These are phyloP conservation scores for Cryptococcus sp. DNA, from an alignment of 1,284 basidiomycete species.

Conservation along the genomic window DNA sequence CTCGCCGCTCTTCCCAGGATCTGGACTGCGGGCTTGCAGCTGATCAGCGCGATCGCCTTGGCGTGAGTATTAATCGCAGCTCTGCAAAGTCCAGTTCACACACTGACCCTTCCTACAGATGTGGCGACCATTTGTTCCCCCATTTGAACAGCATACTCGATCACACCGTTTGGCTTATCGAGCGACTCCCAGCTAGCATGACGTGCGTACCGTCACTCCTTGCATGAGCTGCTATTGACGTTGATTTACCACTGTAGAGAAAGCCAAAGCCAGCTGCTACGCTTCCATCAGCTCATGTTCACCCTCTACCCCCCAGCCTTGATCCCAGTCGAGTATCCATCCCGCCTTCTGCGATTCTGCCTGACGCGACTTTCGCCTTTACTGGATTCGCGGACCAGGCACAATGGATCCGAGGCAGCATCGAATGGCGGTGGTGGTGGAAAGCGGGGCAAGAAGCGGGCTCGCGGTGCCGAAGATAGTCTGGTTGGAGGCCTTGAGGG, in stretches of 20 bases:
- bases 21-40: slow-evolving; percentile 41
- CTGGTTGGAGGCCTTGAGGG: slow-evolving; percentile 63
- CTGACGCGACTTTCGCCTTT: slow-evolving; percentile 34
- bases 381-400: slow-evolving; percentile 25
- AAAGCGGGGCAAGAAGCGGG: slow-evolving; percentile 72
- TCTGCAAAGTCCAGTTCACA: neutral
- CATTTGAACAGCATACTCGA: slow-evolving; percentile 46
- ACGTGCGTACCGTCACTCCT: slow-evolving; percentile 19
- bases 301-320: slow-evolving; percentile 36
- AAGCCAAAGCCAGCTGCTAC: slow-evolving; percentile 38
- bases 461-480: slow-evolving; percentile 74
- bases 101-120: slow-evolving; percentile 17
- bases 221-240: neutral
- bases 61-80: slow-evolving; percentile 21
- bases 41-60: slow-evolving; percentile 33
- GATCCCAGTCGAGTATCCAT: slow-evolving; percentile 39
- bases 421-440: slow-evolving; percentile 44
- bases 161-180: slow-evolving; percentile 45
- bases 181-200: slow-evolving; percentile 36
- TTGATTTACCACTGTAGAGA: slow-evolving; percentile 7
- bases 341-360: slow-evolving; percentile 41
- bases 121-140: slow-evolving; percentile 48
- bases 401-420: slow-evolving; percentile 17
- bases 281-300: slow-evolving; percentile 43
- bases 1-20: slow-evolving; percentile 37